Conservation (phyloP, 805 yeast genomes). For the Priceomyces haplophilus region DNA sequence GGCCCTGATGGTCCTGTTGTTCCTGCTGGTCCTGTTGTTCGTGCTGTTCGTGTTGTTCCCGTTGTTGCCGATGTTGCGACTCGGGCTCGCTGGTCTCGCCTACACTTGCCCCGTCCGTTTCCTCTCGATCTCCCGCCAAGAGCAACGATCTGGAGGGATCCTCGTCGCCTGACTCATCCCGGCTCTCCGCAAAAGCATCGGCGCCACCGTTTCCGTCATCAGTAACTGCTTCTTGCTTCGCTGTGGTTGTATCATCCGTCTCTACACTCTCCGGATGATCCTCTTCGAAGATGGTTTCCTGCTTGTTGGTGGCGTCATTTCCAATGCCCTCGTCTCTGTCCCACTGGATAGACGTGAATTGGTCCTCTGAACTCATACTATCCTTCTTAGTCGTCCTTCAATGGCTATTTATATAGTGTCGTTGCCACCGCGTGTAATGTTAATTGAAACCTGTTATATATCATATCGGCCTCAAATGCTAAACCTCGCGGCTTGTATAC, state of each 20-base stretch:
- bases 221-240: slow-evolving; percentile 6
- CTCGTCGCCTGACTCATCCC: slow-evolving; percentile 8
- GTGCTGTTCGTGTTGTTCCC: slow-evolving; percentile 5
- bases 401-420: not conserved
- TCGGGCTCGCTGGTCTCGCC: not conserved
- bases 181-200: slow-evolving; percentile 1
- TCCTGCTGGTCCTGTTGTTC: slow-evolving; percentile 2
- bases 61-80: slow-evolving; percentile 5
- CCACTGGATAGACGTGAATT: slow-evolving; percentile 58
- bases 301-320: slow-evolving; percentile 1
- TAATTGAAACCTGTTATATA: not conserved
- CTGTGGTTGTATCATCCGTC: slow-evolving; percentile 5
- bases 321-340: slow-evolving; percentile 41
- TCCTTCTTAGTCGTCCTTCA: not conserved
- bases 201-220: slow-evolving; percentile 3
- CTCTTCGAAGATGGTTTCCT: slow-evolving; percentile 15
- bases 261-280: slow-evolving; percentile 6
- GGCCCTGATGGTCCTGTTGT: not conserved
- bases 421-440: slow-evolving; percentile 2
- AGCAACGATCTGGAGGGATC: slow-evolving; percentile 12
- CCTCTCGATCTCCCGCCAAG: not conserved
- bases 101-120: not conserved
- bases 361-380: slow-evolving; percentile 39
- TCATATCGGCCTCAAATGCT: no score
- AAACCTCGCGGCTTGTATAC: no score